A percentile compares a stretch with the other conserved stretches of the same genome.
phyloP scores from a whole-genome alignment of 2,329 filamentous ascomycete species.

The Ascochyta fabae region DNA sequence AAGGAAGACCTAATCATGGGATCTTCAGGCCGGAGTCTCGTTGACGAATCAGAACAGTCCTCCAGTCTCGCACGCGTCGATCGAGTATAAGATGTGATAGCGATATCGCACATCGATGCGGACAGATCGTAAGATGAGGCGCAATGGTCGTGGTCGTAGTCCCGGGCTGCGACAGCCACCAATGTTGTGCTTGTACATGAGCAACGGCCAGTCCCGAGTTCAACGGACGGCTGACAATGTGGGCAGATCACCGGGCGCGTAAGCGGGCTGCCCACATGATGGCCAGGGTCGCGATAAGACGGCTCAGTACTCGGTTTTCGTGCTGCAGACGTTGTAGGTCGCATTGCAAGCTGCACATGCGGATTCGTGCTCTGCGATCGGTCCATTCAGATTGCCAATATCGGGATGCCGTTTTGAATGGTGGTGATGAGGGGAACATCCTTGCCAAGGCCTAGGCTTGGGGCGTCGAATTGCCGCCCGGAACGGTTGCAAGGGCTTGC shows the following conservation, averaged over 20 bases:
- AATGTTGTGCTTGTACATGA: constrained; percentile 34
- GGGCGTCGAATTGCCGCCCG: constrained; percentile 47
- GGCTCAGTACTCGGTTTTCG: constrained; percentile 18
- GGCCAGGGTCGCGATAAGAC: constrained; percentile 38
- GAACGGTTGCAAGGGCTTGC: constrained; percentile 46
- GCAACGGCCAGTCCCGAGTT: constrained; percentile 47
- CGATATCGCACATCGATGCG: constrained; percentile 32
- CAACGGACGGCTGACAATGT: constrained; percentile 35
- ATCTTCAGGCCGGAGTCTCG: constrained; percentile 6
- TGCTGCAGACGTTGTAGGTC: constrained; percentile 21
- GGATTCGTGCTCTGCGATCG: constrained; percentile 15
- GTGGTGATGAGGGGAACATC: constrained; percentile 23
- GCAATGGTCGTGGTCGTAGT: constrained; percentile 28
- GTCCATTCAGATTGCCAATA: constrained; percentile 23
- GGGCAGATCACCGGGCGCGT: constrained; percentile 49
- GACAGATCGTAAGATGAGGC: constrained; percentile 36
- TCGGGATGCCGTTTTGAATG: constrained; percentile 20
- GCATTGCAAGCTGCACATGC: constrained; percentile 14
- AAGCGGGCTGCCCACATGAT: constrained; percentile 35
- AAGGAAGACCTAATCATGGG: not conserved
- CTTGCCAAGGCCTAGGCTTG: constrained; percentile 40
- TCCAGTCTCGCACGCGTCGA: not conserved
- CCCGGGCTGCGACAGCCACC: constrained; percentile 25
- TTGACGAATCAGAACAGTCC: not conserved
- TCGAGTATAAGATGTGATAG: constrained; percentile 15